phyloP scores from a whole-genome alignment of 75 land plant species.

The Pinus tabuliformis region DNA sequence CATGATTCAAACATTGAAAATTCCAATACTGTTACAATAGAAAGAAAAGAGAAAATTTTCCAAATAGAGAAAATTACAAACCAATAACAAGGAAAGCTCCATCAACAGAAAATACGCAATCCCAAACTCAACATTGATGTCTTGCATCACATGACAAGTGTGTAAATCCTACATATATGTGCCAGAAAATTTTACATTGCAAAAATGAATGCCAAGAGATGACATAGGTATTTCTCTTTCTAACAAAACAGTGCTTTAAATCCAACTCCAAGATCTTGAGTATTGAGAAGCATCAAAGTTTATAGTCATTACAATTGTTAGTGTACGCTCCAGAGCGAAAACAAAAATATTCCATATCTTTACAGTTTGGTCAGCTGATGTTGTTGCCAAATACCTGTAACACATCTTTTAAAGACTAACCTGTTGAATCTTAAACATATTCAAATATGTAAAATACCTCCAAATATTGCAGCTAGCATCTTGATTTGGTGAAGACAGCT shows the following conservation, averaged over 20 bases:
- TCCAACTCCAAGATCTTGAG: not conserved
- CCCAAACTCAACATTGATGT: constrained; percentile 97
- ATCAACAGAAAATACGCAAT: constrained; percentile 98
- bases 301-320: constrained; percentile 32
- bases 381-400: constrained; percentile 90
- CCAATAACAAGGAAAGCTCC: constrained; percentile 98
- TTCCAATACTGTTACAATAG: not conserved
- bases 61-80: constrained; percentile 12
- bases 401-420: not conserved
- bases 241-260: not conserved
- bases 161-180: not conserved
- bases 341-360: constrained; percentile 98
- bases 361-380: constrained; percentile 90
- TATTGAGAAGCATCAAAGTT: not conserved
- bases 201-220: not conserved
- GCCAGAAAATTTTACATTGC: not conserved
- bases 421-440: not conserved
- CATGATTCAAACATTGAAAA: not conserved
- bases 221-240: not conserved
- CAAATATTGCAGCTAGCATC: too few relatives aligned
- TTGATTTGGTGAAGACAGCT: too few relatives aligned
- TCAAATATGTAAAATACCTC: not conserved
- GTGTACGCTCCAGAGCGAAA: constrained; percentile 78
- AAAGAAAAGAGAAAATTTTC: not conserved
- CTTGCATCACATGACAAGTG: constrained; percentile 35